A percentile compares a stretch with the other conserved stretches of the same genome.
These are phyloP conservation scores for Naganishia sp. DNA, from an alignment of 1,284 basidiomycete genomes.

Conservation along the genomic window DNA sequence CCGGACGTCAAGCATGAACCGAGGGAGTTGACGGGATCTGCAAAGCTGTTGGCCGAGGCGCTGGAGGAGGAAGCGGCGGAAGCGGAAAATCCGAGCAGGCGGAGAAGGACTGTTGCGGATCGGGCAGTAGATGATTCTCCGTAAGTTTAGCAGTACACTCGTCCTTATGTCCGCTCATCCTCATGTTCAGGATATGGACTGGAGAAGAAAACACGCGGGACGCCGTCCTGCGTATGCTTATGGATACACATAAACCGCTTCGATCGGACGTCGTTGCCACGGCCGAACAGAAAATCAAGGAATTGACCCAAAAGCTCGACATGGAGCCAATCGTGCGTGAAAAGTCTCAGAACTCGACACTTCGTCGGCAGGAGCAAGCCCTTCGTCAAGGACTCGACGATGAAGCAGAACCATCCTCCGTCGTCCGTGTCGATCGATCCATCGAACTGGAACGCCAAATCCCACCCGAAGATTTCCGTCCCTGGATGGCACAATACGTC, in stretches of 20 bases:
- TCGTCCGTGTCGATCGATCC: neutral
- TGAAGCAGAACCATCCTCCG: neutral
- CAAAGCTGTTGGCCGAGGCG: constrained; percentile 72
- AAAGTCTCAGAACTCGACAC: neutral
- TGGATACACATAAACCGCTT: constrained; percentile 74
- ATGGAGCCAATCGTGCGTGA: constrained; percentile 40
- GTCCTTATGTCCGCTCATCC: constrained; percentile 24
- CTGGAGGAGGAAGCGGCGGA: constrained; percentile 62
- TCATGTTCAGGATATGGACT: constrained; percentile 66
- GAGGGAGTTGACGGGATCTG: constrained; percentile 57
- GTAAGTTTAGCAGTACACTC: constrained; percentile 36
- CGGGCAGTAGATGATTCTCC: constrained; percentile 14
- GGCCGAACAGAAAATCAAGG: constrained; percentile 72
- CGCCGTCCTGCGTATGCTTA: constrained; percentile 76
- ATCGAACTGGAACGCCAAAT: constrained; percentile 32
- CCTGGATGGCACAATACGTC: constrained; percentile 70
- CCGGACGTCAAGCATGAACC: neutral
- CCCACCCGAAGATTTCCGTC: constrained; percentile 57
- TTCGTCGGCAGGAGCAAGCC: constrained; percentile 10
- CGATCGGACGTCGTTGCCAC: constrained; percentile 64
- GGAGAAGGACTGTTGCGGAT: constrained; percentile 18
- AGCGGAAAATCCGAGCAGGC: constrained; percentile 32
- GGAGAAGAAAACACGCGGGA: constrained; percentile 73
- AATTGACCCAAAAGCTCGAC: constrained; percentile 50
- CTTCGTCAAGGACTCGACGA: neutral